Percentiles rank a stretch among this genome's conserved stretches.
Evolutionary conservation across 208 protist species (phyloP).

Genomic region (Trypanosoma brucei): DNA sequence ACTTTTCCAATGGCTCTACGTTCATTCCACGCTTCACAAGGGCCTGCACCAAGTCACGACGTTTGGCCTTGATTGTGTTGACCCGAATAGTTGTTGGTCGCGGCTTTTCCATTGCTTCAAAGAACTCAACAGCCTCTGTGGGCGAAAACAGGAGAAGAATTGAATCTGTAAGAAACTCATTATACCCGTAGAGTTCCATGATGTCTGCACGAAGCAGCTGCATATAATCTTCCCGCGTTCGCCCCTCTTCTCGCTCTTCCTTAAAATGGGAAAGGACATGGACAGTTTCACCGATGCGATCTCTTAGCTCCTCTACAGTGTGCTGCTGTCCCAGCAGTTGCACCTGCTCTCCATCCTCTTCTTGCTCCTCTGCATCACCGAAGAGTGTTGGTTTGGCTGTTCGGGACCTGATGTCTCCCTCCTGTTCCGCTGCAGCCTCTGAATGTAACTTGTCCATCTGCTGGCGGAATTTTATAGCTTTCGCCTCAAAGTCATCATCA

Average conservation of each 20-base stretch:
- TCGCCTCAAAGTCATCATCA: slow-evolving; percentile 83
- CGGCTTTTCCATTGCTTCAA: slow-evolving; percentile 96
- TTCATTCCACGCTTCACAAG: slow-evolving; percentile 96
- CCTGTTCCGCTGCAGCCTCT: slow-evolving; percentile 59
- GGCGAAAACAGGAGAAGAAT: slow-evolving; percentile 95
- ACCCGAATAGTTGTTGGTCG: slow-evolving; percentile 98
- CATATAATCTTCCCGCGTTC: slow-evolving; percentile 91
- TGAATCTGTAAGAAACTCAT: slow-evolving; percentile 89
- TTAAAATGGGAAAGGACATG: slow-evolving; percentile 92
- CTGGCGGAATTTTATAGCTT: slow-evolving; percentile 65
- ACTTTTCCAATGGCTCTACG: slow-evolving; percentile 94
- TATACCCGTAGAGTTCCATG: slow-evolving; percentile 95
- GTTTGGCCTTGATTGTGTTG: slow-evolving; percentile 97
- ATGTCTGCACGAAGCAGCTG: slow-evolving; percentile 88
- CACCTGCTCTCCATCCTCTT: slow-evolving; percentile 22
- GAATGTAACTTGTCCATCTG: slow-evolving; percentile 58
- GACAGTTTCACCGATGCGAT: slow-evolving; percentile 90
- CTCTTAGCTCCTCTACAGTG: slow-evolving; percentile 69
- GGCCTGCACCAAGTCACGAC: slow-evolving; percentile 93
- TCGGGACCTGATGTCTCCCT: slow-evolving; percentile 49
- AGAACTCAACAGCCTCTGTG: slow-evolving; percentile 92
- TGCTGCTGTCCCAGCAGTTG: slow-evolving; percentile 58
- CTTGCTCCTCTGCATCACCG: slow-evolving; percentile 39
- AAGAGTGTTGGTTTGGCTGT: slow-evolving; percentile 49
- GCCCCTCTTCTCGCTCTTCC: slow-evolving; percentile 81